A percentile compares a stretch with the other conserved stretches of the same genome.
These are phyloP conservation scores for Ganoderma meredithae DNA, from an alignment of 1,284 basidiomycete species.

Conservation along the genomic window DNA sequence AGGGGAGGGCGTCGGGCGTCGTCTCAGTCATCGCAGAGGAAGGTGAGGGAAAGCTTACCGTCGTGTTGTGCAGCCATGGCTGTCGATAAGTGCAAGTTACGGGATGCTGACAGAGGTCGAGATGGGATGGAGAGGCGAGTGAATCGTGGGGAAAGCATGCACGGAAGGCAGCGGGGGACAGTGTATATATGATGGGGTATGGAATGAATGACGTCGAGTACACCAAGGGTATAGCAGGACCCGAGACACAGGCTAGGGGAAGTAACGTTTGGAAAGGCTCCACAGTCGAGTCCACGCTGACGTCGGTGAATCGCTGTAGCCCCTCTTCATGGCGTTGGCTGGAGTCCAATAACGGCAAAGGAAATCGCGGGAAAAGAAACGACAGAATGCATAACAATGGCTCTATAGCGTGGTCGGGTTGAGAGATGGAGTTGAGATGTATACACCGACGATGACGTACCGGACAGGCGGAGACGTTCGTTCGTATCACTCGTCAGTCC, in stretches of 20 bases:
- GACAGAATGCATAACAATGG: neutral
- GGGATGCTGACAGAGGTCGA: neutral
- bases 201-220: constrained; percentile 10
- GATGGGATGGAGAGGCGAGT: too few relatives aligned
- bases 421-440: too few relatives aligned
- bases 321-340: neutral
- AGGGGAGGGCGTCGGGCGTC: neutral
- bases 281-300: constrained; percentile 1
- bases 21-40: too few relatives aligned
- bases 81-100: neutral
- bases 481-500: neutral
- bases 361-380: neutral
- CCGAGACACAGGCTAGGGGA: neutral
- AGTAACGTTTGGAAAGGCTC: neutral
- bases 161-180: neutral
- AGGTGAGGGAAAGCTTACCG: neutral
- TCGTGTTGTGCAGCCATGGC: constrained; percentile 27
- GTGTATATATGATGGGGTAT: constrained; percentile 5
- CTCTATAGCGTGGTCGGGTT: neutral
- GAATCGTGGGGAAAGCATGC: too few relatives aligned
- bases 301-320: neutral
- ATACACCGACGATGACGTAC: neutral
- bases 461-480: too few relatives aligned
- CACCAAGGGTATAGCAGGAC: neutral
- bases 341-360: neutral